These are phyloP conservation scores for Aphanocladium album DNA, from an alignment of 2,329 filamentous ascomycete genomes.

Conservation along the genomic window DNA sequence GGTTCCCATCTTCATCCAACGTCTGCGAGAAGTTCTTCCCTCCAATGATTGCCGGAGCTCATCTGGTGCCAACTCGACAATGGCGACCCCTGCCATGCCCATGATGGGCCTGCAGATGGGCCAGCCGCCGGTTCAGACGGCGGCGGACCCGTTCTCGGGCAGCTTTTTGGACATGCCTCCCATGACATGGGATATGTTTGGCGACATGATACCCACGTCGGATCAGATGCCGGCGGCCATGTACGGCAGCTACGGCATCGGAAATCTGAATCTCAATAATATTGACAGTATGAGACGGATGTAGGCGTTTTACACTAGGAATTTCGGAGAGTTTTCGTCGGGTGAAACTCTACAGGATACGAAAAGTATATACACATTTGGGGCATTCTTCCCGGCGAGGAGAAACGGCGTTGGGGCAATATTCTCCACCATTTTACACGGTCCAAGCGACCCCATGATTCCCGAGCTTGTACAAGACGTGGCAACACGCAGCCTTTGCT, in stretches of 20 bases:
- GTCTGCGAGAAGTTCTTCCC: constrained; percentile 39
- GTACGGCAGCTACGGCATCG: constrained; percentile 27
- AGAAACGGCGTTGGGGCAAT: neutral
- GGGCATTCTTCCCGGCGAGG: constrained; percentile 1
- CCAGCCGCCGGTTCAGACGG: neutral
- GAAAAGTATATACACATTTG: neutral
- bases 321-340: neutral
- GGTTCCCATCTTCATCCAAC: constrained; percentile 41
- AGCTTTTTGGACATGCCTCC: constrained; percentile 11
- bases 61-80: neutral
- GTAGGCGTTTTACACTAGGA: neutral
- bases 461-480: neutral
- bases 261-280: constrained; percentile 20
- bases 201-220: constrained; percentile 17
- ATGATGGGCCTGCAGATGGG: constrained; percentile 9
- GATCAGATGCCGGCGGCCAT: constrained; percentile 26
- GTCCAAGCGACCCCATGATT: neutral
- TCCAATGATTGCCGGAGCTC: constrained; percentile 10
- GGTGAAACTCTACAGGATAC: neutral
- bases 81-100: constrained; percentile 5
- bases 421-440: neutral
- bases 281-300: constrained; percentile 8
- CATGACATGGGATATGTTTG: constrained; percentile 14
- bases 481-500: neutral
- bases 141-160: neutral